Conservation (phyloP, 2,329 filamentous ascomycete species). For the Epichloe gansuensis region DNA sequence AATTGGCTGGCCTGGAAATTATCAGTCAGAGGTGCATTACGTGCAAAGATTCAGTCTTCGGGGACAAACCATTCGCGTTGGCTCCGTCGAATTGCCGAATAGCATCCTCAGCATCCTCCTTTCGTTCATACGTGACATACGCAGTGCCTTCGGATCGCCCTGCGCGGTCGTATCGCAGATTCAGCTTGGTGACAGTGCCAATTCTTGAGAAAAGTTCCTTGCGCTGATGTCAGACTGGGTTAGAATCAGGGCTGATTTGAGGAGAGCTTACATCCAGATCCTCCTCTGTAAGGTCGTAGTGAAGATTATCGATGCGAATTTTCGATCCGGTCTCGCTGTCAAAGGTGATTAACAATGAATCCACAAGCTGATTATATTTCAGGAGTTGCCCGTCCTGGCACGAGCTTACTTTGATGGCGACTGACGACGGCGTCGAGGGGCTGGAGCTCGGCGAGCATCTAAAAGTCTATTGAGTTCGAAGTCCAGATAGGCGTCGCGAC, state of each 20-base stretch:
- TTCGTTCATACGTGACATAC: conserved; percentile 65
- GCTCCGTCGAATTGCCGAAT: conserved; percentile 76
- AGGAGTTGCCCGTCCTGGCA: background rate
- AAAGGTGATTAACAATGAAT: background rate
- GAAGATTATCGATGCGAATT: conserved; percentile 76
- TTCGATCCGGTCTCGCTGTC: conserved; percentile 50
- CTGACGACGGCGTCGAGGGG: conserved; percentile 30
- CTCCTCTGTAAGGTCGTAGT: conserved; percentile 80
- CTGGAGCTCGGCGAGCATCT: conserved; percentile 29
- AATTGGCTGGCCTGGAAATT: conserved; percentile 61
- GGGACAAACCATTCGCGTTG: conserved; percentile 61
- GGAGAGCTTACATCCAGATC: conserved; percentile 56
- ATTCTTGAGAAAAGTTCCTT: conserved; percentile 80
- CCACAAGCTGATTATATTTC: background rate
- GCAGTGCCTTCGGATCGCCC: conserved; percentile 79
- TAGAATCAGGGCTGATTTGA: background rate
- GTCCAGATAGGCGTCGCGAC: background rate
- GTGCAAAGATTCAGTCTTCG: background rate
- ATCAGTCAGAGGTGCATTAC: background rate
- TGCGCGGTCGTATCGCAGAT: conserved; percentile 73
- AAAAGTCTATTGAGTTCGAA: conserved; percentile 14
- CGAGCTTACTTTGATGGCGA: conserved; percentile 28
- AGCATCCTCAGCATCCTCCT: conserved; percentile 60
- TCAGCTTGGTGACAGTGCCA: conserved; percentile 55
- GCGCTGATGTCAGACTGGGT: conserved; percentile 14